Conservation (phyloP, 106 monocot genomes). For the Triglochin maritima region DNA sequence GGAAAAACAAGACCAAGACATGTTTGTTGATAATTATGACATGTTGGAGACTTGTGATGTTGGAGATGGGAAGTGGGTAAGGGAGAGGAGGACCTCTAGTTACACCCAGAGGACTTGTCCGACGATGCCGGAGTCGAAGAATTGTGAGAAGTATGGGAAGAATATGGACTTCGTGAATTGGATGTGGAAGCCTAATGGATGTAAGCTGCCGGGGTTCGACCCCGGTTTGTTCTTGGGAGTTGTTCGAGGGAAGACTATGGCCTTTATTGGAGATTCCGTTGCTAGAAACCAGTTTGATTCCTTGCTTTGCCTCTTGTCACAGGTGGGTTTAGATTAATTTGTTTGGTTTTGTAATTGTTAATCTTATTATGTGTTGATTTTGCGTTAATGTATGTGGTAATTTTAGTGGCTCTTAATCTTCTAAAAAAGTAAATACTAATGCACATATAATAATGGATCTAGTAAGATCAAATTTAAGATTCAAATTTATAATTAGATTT, state of each 20-base stretch:
- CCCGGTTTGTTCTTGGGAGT: background rate
- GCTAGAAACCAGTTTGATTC: slow-evolving; percentile 16
- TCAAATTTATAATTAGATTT: too few species aligned
- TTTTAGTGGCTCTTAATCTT: background rate
- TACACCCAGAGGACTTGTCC: slow-evolving; percentile 4
- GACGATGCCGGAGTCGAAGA: slow-evolving; percentile 5
- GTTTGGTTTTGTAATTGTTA: background rate
- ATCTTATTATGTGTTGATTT: background rate
- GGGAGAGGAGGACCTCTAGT: background rate
- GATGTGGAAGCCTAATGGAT: slow-evolving; percentile 12
- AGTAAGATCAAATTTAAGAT: too few species aligned
- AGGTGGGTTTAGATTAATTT: slow-evolving; percentile 5
- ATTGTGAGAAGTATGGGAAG: slow-evolving; percentile 14
- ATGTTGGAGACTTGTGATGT: background rate
- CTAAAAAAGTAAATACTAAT: background rate
- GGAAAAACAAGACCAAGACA: background rate
- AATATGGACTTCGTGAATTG: slow-evolving; percentile 8
- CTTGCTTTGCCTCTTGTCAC: slow-evolving; percentile 9
- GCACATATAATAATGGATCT: too few species aligned
- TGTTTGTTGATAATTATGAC: background rate
- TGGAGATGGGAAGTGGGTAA: slow-evolving; percentile 3
- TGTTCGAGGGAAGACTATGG: slow-evolving; percentile 9
- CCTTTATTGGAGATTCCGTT: slow-evolving; percentile 14
- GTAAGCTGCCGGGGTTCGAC: slow-evolving; percentile 10
- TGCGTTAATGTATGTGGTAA: background rate